Percentiles rank a stretch among this genome's conserved stretches.
These are phyloP conservation scores for Tulasnella sp. DNA, from an alignment of 768 basidiomycete species.

Conservation along the genomic window DNA sequence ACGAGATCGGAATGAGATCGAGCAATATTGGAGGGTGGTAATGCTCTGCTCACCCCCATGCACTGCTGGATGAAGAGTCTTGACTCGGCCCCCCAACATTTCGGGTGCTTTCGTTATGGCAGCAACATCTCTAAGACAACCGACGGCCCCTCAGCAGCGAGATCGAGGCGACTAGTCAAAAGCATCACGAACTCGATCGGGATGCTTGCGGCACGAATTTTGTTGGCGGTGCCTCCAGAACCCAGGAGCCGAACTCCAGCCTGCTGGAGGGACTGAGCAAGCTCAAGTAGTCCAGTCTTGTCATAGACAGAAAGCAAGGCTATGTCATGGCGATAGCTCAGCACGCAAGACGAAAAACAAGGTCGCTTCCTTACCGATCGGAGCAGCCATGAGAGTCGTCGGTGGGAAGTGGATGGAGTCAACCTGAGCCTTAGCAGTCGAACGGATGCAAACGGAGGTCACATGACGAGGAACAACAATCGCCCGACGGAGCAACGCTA, in stretches of 20 bases:
- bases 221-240: constrained; percentile 95
- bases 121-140: constrained; percentile 69
- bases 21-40: not conserved
- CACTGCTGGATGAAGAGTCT: constrained; percentile 94
- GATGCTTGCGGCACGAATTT: constrained; percentile 87
- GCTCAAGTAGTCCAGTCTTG: constrained; percentile 77
- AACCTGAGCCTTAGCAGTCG: not conserved
- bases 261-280: constrained; percentile 71
- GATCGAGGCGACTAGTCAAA: not conserved
- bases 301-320: constrained; percentile 94
- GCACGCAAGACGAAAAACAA: not conserved
- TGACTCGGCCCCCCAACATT: constrained; percentile 96
- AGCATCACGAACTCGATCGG: constrained; percentile 61
- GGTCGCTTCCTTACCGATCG: not conserved
- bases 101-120: constrained; percentile 96
- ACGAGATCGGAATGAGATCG: not conserved
- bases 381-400: constrained; percentile 4
- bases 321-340: constrained; percentile 23
- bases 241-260: constrained; percentile 82
- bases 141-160: not conserved
- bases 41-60: constrained; percentile 61
- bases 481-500: not conserved
- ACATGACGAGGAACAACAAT: not conserved
- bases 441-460: not conserved
- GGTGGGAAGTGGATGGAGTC: not conserved